Evolutionary conservation across 2,329 filamentous ascomycete species (phyloP), one percentile per base, ranked within the genome.

Genomic region (Nemania serpens): DNA sequence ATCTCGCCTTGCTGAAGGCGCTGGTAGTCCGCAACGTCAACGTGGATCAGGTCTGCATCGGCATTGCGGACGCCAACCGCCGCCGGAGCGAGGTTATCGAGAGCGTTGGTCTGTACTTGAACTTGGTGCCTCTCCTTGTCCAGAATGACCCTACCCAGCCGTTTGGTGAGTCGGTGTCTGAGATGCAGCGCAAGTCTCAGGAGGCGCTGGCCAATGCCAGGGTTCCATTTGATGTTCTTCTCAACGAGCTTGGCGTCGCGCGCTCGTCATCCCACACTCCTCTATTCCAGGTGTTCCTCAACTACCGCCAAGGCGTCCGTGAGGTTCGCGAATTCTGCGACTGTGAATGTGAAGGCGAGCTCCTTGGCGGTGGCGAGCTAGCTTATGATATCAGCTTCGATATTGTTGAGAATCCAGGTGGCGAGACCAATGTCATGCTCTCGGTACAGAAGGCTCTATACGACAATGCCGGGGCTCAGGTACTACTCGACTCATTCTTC

Each of bases 231-330:
- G 52, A 56, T n/a, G 5, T 56, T 3, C 39, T 60, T 10, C 11
- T 60, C 1, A 13, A 34, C 15, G 47, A 56, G 29, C 37, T 60
- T 10, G 22, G 22, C 11, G 41, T 60, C 11, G 9, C 58, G 1
- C 58, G 58, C 10, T 51, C 45, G 7, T n/a, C 4, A 9, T 36
- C 36, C 17, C 52, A 55, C 13, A 12, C 12, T 1, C 58, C 52
- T 5, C 51, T 60, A 5, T 60, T 60, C 39, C 58, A 60, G 25
- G 52, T 34, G n/a, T 43, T 60, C 10, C 15, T 60, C 5, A 50
- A 60, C 36, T 60, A 60, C 20, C 43, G 20, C 9, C 45, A 33
- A 18, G 22, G 20, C 13, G 37, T 46, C 1, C 15, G 25, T 5
- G 58, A 55, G 1, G 22, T 5, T 2, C 22, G 46, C 5, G 25